Base-by-base conservation (phyloP, 805 yeast species). In the Candida piceae region DNA sequence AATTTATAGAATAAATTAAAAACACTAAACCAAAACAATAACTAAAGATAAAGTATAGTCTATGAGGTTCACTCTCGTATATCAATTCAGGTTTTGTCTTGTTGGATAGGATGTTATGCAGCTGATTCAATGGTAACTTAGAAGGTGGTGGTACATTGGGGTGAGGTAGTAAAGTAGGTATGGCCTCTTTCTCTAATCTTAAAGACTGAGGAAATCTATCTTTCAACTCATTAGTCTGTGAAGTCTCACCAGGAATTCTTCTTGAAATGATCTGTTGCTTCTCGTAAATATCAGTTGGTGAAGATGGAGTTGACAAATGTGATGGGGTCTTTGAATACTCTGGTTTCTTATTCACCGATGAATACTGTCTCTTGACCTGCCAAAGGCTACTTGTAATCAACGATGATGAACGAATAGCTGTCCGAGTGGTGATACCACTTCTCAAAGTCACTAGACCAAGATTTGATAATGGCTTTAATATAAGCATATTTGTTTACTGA, bases 31-130 rank as follows among this genome's bases (percentile, higher is more conserved):
- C 85, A 52, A 81, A 69, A 31, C 84, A 76, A 43, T 79, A 76
- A 53, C 84, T 74, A 16, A 77, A 72, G 9, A 84, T 63, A 56
- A 84, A 85, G 57, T 84, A 86, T 22, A 84, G 65, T 39, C 83
- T 66, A 54, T 86, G 95, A 0, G 93, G 84, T 59, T 86, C 95
- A 18, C 88, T 77, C 64, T 84, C 90, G 59, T 85, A 86, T 30
- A 85, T 69, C 36, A 85, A 64, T 51, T 84, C 94, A 1, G 90
- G 90, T 32, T 72, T 69, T 10, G 60, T 62, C 47, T 79, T 75
- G 27, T 64, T 62, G 5, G 48, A 32, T 42, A 85, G 62, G 9
- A 74, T 69, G 39, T 71, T 70, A 48, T 81, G 64, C 62, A 86
- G 78, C 53, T 80, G 80, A 6, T 75, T 62, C 45, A 86, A 72